A percentile compares a stretch with the other conserved stretches of the same genome.
Evolutionary conservation across 257 asterid species (phyloP).

Genomic region (Solanum corneliomulleri): DNA sequence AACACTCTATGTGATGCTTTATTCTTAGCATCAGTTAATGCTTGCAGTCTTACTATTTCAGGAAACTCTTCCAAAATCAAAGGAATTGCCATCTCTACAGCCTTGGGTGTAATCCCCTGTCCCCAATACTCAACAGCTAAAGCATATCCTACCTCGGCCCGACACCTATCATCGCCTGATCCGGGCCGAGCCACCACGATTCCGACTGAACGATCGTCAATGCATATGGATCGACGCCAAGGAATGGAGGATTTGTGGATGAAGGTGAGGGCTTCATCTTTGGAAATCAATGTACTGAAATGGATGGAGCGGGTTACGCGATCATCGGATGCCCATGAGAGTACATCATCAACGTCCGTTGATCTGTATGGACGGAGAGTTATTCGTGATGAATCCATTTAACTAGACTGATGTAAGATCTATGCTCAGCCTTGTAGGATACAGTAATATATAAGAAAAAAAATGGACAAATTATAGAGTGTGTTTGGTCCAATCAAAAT

Average conservation of each 20-base stretch:
- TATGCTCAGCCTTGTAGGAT: too few relatives aligned
- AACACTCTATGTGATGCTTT: conserved; percentile 37
- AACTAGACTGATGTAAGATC: not conserved
- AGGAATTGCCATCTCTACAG: conserved; percentile 22
- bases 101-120: conserved; percentile 26
- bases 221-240: conserved; percentile 44
- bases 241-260: conserved; percentile 32
- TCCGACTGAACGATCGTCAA: conserved; percentile 25
- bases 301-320: conserved; percentile 17
- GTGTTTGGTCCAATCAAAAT: not conserved
- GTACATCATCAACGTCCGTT: conserved; percentile 26
- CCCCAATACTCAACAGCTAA: conserved; percentile 34
- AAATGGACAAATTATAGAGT: not conserved
- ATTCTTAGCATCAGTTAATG: conserved; percentile 12
- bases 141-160: conserved; percentile 30
- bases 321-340: conserved; percentile 47
- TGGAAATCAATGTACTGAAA: conserved; percentile 27
- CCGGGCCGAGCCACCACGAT: conserved; percentile 22
- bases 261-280: conserved; percentile 32
- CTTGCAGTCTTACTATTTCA: conserved; percentile 25
- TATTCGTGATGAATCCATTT: conserved; percentile 26
- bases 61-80: conserved; percentile 24
- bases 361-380: conserved; percentile 27
- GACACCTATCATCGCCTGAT: conserved; percentile 22
- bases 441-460: not conserved